Evolutionary conservation across 305 asterid species (phyloP).

Genomic region (Coffea humblotiana): DNA sequence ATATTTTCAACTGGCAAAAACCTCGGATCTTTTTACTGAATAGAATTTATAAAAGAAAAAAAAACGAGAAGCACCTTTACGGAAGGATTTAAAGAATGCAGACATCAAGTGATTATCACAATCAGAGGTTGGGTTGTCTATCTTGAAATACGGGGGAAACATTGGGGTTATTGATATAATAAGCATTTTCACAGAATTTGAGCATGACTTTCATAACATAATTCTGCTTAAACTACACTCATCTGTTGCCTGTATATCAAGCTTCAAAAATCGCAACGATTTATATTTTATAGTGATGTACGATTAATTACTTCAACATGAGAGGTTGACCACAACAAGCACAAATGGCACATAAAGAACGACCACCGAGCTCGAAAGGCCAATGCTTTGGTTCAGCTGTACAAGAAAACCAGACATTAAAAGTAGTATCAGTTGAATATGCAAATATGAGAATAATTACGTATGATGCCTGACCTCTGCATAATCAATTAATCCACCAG

Average conservation of each 20-base stretch:
- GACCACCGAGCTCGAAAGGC: not conserved
- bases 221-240: not conserved
- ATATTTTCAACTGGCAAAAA: not conserved
- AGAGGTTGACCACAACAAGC: too few relatives aligned
- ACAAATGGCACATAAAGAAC: too few relatives aligned
- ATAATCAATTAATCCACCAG: slow-evolving; percentile 87
- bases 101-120: not conserved
- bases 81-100: not conserved
- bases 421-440: not conserved
- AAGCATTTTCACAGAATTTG: too few relatives aligned
- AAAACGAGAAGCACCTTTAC: too few relatives aligned
- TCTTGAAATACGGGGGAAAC: not conserved
- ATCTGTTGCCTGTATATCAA: too few relatives aligned
- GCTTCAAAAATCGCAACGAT: too few relatives aligned
- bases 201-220: not conserved
- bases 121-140: not conserved
- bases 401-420: not conserved
- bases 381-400: not conserved
- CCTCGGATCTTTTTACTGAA: not conserved
- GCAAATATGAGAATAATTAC: not conserved
- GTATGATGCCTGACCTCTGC: slow-evolving; percentile 61
- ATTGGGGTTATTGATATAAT: not conserved
- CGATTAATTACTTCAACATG: too few relatives aligned
- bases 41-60: not conserved
- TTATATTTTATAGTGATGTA: too few relatives aligned